Conservation (phyloP, 768 basidiomycete species). For the Amanita jacksonii region DNA sequence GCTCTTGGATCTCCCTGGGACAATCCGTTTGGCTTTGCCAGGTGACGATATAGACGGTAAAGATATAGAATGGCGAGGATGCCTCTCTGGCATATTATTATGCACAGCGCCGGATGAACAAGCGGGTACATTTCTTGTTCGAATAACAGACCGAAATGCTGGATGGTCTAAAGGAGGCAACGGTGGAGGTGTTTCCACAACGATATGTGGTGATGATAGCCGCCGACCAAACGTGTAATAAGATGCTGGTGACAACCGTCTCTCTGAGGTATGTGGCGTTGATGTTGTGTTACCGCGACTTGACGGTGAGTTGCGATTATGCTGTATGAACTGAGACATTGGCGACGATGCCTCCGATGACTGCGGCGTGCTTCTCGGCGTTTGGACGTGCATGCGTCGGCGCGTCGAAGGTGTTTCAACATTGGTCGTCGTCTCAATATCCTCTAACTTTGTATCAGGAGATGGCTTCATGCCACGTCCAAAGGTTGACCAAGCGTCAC, state of each 20-base stretch:
- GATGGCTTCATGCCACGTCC: neutral
- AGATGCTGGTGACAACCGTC: conserved; percentile 20
- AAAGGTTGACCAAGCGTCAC: conserved; percentile 7
- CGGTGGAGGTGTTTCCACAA: conserved; percentile 35
- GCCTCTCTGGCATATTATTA: neutral
- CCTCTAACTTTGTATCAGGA: neutral
- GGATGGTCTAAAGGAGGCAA: conserved; percentile 47
- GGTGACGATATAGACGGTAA: conserved; percentile 1
- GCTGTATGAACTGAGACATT: neutral
- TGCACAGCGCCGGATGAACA: neutral
- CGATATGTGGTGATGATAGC: conserved; percentile 18
- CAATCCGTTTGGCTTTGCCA: neutral
- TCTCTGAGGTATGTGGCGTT: conserved; percentile 26
- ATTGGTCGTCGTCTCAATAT: neutral
- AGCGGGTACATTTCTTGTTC: neutral
- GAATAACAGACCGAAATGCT: conserved; percentile 17
- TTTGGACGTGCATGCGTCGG: neutral
- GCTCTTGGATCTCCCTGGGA: neutral
- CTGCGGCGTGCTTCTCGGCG: conserved; percentile 3
- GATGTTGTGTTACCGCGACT: conserved; percentile 14
- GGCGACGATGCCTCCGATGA: conserved; percentile 3
- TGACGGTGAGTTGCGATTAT: conserved; percentile 5
- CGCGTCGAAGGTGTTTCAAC: neutral
- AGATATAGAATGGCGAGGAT: conserved; percentile 6
- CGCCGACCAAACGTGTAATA: conserved; percentile 19